Base-by-base conservation (phyloP, 2,329 filamentous ascomycete species). In the Colletotrichum godetiae region DNA sequence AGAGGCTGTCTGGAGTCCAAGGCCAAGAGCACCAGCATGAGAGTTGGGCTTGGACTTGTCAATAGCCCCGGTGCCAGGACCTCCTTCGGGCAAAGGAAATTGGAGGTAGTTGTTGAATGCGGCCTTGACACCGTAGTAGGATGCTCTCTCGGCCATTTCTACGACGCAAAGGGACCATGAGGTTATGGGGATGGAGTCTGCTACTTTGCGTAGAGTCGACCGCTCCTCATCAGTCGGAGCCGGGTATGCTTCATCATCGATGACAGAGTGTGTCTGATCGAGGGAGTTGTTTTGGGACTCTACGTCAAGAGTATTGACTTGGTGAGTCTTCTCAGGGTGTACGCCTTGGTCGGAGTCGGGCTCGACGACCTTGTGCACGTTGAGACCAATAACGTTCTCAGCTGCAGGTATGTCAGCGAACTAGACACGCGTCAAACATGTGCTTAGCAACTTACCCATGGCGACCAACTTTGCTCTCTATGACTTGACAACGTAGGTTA, bases 31-130 rank as follows among this genome's bases (percentile, higher is more conserved):
- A 75, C 91, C 91, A 27, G 87, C 88, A 76, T 87, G 84, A 55
- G 79, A 80, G 53, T 78, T 82, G 35, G 27, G 52, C 2, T 85
- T 81, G 10, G 84, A 83, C 27, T 22, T 49, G 3, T 85, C 80
- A 8, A 85, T 84, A 0, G 86, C 84, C 58, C 86, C 86, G 42
- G 79, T 84, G 57, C 86, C 85, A 73, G 86, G 86, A 58, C 85
- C 86, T 19, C 84, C 86, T 2, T 79, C 74, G 1, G 91, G 91
- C 4, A 93, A 78, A 4, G 88, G 87, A 11, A 88, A 88, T 76
- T 92, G 88, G 77, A 93, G 87, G 76, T 88, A 93, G 78, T 93
- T 93, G 74, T 84, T 85, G 78, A 91, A 90, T 8, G 85, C 76
- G 0, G 86, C 86, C 74, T 87, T 84, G 6, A 86, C 83, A 73